Percentiles rank a stretch among this genome's conserved stretches.
phyloP scores from a whole-genome alignment of 139 green algal genomes.

The Auxenochlorella protothecoides region DNA sequence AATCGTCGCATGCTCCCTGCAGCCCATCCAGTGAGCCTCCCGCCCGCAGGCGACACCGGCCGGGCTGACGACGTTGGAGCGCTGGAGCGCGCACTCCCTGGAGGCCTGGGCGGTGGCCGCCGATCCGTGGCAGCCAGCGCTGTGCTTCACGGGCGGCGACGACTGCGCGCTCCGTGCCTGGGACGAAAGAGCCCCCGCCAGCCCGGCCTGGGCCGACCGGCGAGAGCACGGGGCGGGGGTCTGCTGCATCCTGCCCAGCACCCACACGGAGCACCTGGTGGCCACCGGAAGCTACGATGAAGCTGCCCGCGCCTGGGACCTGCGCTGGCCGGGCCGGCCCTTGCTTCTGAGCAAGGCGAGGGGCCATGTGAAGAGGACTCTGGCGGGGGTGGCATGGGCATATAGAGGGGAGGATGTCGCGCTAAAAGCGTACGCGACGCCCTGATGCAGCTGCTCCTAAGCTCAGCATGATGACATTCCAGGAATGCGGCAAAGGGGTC shows the following conservation, averaged over 20 bases:
- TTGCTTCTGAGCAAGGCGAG: constrained; percentile 20
- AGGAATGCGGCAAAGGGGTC: background rate
- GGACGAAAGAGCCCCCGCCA: constrained; percentile 26
- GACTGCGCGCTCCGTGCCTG: constrained; percentile 51
- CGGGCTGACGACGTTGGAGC: constrained; percentile 7
- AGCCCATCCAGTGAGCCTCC: background rate
- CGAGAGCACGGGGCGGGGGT: constrained; percentile 67
- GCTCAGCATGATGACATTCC: background rate
- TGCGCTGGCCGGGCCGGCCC: constrained; percentile 21
- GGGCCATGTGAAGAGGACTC: too few species aligned
- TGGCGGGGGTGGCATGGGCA: too few species aligned
- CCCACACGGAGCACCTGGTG: constrained; percentile 34
- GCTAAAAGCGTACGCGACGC: too few species aligned
- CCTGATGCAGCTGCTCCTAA: too few species aligned
- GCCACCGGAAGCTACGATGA: constrained; percentile 86
- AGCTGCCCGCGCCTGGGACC: constrained; percentile 66
- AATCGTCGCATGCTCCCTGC: too few species aligned
- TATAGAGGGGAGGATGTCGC: too few species aligned
- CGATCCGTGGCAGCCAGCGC: constrained; percentile 16
- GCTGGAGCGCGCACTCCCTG: constrained; percentile 47
- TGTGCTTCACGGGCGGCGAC: constrained; percentile 58
- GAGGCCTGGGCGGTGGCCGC: constrained; percentile 49
- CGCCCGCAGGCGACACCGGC: background rate
- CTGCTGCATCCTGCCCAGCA: constrained; percentile 57
- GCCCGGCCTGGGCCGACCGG: constrained; percentile 9